Base-by-base conservation (phyloP, 495 filamentous ascomycete species). In the Trichodelitschia bisporula region DNA sequence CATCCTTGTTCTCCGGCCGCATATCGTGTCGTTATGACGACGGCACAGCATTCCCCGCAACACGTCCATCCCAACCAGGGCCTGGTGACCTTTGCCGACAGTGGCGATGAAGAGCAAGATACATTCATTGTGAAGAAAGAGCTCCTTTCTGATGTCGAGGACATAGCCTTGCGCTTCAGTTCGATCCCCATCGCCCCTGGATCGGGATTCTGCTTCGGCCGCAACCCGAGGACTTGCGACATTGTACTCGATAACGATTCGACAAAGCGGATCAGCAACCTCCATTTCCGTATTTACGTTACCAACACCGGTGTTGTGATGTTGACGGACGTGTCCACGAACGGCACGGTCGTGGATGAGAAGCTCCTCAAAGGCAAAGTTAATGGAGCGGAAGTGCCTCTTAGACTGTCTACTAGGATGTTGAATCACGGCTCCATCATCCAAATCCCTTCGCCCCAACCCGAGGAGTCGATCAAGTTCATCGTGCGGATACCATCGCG, bases 251-350 rank as follows among this genome's bases (percentile, higher is more conserved):
- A 54, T 13, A 47, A 61, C 27, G 58, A 71, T 29, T 59, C 64
- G 2, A 48, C 57, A 31, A 64, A 51, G 31, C 62, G 69, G 13
- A 56, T 93, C 21, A 92, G 82, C 50, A 92, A 92, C 44, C 57
- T 65, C 9, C 86, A 97, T 43, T 97, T 92, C 46, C 69, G 78
- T 19, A 90, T 97, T 33, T 89, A 71, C 42, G 51, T 91, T 30
- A 95, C 78, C 33, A 51, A 64, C 2, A 62, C 74, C 28, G 76
- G 66, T 8, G 67, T 73, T 26, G 55, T 93, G 39, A 90, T 97
- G 82, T 50, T 95, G 3, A 69, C 90, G 46, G 86, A 97, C 38
- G 61, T 63, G 31, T 95, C 86, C 0, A 90, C 80, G 0, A 95
- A 92, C 38, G 86, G 86, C 15, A 95, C 89, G 4, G 48, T 77